Conservation (phyloP, 805 yeast species). For the Myxozyma monticola region DNA sequence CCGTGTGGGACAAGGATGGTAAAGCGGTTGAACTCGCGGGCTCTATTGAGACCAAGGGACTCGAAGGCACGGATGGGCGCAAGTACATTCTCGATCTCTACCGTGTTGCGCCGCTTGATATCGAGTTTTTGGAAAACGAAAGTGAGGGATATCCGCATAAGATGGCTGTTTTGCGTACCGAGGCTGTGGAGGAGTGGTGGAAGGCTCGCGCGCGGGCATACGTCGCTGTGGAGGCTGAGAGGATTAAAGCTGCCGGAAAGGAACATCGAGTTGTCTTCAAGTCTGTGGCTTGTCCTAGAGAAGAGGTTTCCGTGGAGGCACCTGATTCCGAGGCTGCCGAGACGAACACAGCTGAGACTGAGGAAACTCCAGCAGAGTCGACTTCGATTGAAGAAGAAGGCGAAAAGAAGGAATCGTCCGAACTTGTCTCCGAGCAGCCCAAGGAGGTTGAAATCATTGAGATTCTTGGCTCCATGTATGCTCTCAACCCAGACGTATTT, state of each 20-base stretch:
- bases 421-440: conserved; percentile 30
- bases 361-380: conserved; percentile 12
- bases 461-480: conserved; percentile 41
- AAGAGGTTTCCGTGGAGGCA: conserved; percentile 16
- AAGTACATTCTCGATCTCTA: conserved; percentile 80
- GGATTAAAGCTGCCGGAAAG: conserved; percentile 44
- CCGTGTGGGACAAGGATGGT: conserved; percentile 52
- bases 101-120: conserved; percentile 81
- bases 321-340: conserved; percentile 32
- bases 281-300: conserved; percentile 1
- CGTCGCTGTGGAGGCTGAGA: conserved; percentile 53
- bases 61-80: conserved; percentile 81
- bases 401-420: conserved; percentile 22
- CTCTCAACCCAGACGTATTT: conserved; percentile 80
- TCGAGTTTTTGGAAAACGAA: conserved; percentile 66
- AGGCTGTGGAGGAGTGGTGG: conserved; percentile 92
- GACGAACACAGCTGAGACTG: conserved; percentile 27
- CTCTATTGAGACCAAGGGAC: conserved; percentile 81
- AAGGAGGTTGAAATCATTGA: conserved; percentile 27
- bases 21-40: conserved; percentile 54
- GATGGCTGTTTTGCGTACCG: conserved; percentile 76
- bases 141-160: conserved; percentile 67
- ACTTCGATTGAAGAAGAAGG: conserved; percentile 24
- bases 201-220: conserved; percentile 58
- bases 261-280: conserved; percentile 30